phyloP scores from a whole-genome alignment of 495 filamentous ascomycete species.

The Parathielavia hyrcaniae region DNA sequence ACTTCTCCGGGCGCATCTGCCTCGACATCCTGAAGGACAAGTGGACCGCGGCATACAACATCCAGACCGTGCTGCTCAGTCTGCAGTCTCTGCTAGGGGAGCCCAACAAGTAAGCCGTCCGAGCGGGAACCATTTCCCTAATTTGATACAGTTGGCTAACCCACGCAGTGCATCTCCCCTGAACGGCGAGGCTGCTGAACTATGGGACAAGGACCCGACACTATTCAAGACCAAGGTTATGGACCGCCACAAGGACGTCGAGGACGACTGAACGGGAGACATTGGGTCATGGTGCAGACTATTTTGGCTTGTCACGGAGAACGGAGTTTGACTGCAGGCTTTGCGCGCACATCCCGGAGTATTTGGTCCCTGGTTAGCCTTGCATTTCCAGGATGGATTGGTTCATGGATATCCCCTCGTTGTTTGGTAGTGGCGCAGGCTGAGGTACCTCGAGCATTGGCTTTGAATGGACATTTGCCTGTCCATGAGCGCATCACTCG shows the following conservation, averaged over 20 bases:
- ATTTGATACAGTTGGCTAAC: conserved; percentile 6
- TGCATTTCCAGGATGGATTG: conserved; percentile 33
- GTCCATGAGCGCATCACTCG: conserved; percentile 32
- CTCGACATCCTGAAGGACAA: conserved; percentile 98
- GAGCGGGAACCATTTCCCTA: neutral
- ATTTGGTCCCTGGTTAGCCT: conserved; percentile 23
- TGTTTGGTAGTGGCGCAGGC: conserved; percentile 27
- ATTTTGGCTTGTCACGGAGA: conserved; percentile 29
- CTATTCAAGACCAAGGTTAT: conserved; percentile 75
- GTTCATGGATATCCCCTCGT: conserved; percentile 32
- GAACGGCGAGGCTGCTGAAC: conserved; percentile 91
- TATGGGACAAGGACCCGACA: conserved; percentile 84
- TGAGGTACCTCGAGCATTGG: conserved; percentile 32
- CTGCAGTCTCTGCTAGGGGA: conserved; percentile 93
- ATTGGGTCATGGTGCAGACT: conserved; percentile 6
- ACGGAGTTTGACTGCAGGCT: conserved; percentile 34
- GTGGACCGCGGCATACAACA: conserved; percentile 92
- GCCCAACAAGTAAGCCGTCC: conserved; percentile 75
- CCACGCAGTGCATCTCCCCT: conserved; percentile 73
- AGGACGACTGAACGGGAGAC: conserved; percentile 44
- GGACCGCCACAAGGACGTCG: conserved; percentile 51
- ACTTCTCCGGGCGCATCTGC: conserved; percentile 87
- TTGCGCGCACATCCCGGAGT: conserved; percentile 22
- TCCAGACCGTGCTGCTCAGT: conserved; percentile 85
- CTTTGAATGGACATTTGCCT: conserved; percentile 26